Conservation (phyloP, 2,329 filamentous ascomycete genomes). For the Lecanicillium sp. region DNA sequence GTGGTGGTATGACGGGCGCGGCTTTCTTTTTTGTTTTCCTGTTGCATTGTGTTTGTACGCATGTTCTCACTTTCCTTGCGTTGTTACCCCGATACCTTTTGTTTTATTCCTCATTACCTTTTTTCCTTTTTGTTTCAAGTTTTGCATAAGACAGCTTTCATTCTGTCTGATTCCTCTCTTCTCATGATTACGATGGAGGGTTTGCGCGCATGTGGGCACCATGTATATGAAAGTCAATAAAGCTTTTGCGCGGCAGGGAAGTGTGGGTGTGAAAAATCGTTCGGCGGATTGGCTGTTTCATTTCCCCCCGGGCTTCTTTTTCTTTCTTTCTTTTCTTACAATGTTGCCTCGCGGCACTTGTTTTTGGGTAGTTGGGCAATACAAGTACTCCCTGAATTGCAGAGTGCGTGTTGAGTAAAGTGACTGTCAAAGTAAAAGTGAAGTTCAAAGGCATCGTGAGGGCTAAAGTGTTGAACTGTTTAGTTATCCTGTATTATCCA, state of each 20-base stretch:
- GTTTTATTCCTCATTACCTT: conserved; percentile 12
- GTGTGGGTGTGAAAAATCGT: conserved; percentile 8
- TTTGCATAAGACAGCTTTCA: not conserved
- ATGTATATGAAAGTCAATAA: not conserved
- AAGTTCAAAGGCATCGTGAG: no score
- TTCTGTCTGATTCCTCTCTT: not conserved
- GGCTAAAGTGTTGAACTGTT: no score
- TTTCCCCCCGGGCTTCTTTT: no score
- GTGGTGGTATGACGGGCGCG: not conserved
- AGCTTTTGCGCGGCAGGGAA: not conserved
- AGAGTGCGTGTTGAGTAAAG: not conserved
- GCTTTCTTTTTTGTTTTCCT: no score
- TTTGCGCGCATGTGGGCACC: not conserved
- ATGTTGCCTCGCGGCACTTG: conserved; percentile 45
- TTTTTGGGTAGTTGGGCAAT: conserved; percentile 16
- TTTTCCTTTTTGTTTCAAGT: conserved; percentile 14
- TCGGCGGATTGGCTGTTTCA: conserved; percentile 3
- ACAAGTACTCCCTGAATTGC: not conserved
- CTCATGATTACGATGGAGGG: not conserved
- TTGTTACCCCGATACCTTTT: conserved; percentile 1
- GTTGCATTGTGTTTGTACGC: not conserved
- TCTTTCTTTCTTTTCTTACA: conserved; percentile 26
- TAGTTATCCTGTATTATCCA: no score
- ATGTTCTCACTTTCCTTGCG: not conserved
- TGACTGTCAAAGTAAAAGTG: no score